phyloP scores from a whole-genome alignment of 305 asterid genomes.

The Solanum hybrid region DNA sequence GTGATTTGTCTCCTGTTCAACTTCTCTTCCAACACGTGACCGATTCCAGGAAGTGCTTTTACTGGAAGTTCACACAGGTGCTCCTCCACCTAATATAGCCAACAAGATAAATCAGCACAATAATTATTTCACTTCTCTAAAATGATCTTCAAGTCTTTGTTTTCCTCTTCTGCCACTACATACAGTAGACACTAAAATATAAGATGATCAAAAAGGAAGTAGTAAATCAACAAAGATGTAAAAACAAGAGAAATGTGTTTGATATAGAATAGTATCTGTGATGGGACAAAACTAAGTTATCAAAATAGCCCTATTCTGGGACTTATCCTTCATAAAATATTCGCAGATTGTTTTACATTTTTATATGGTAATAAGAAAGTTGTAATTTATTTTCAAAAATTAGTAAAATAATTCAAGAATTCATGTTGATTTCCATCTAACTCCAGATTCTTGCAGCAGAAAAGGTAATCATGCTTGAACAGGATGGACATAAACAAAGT shows the following conservation, averaged over 20 bases:
- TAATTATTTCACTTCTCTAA: background rate
- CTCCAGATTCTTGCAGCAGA: background rate
- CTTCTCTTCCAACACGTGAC: constrained; percentile 71
- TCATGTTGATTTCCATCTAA: background rate
- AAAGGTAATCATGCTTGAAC: background rate
- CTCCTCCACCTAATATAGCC: constrained; percentile 55
- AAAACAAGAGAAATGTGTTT: background rate
- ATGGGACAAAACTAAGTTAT: background rate
- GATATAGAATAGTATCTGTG: background rate
- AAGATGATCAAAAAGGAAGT: background rate
- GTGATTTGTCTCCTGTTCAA: constrained; percentile 50
- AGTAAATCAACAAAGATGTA: background rate
- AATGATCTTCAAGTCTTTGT: constrained; percentile 2
- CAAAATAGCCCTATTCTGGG: background rate
- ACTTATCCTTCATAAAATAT: background rate
- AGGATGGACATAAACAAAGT: background rate
- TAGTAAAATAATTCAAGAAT: background rate
- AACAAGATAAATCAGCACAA: constrained; percentile 8
- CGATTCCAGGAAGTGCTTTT: constrained; percentile 94
- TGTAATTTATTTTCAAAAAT: background rate
- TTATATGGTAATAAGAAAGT: background rate
- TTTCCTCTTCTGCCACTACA: background rate
- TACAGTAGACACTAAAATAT: background rate
- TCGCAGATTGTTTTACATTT: background rate
- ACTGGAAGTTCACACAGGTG: constrained; percentile 73